These are phyloP conservation scores for Globisporangium rhizosaccharum DNA, from an alignment of 352 stramenopile species.

Conservation along the genomic window DNA sequence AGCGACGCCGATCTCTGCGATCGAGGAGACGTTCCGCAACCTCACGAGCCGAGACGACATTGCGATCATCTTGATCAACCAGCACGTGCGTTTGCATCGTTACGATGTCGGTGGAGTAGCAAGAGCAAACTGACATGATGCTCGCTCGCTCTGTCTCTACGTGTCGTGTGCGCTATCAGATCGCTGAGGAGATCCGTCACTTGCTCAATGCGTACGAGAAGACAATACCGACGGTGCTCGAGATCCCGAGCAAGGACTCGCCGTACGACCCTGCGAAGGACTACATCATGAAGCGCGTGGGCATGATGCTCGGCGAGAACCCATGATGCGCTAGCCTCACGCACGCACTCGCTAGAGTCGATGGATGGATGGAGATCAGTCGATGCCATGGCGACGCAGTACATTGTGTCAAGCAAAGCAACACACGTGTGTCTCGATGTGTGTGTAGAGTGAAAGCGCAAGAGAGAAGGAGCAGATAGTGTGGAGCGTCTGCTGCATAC, in stretches of 20 bases:
- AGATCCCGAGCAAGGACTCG: constrained; percentile 96
- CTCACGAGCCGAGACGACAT: constrained; percentile 95
- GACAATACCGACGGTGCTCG: constrained; percentile 97
- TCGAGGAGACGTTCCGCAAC: constrained; percentile 91
- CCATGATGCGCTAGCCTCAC: constrained; percentile 2
- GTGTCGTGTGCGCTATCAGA: constrained; percentile 21
- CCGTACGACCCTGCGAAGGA: constrained; percentile 97
- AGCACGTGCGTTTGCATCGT: constrained; percentile 79
- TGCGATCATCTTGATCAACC: constrained; percentile 99
- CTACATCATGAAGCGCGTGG: constrained; percentile 99
- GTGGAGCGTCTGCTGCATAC: too few species aligned
- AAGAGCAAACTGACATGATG: neutral
- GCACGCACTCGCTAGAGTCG: too few species aligned
- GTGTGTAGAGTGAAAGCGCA: too few species aligned
- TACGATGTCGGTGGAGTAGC: neutral
- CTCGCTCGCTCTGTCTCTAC: neutral
- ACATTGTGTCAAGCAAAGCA: too few species aligned
- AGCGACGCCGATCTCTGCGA: constrained; percentile 86
- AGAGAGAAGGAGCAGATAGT: too few species aligned
- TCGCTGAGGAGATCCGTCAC: constrained; percentile 98
- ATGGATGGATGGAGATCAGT: too few species aligned
- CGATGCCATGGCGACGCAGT: too few species aligned
- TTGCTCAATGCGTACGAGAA: constrained; percentile 97
- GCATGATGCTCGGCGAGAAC: constrained; percentile 87
- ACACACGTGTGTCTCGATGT: too few species aligned